A percentile compares a stretch with the other conserved stretches of the same genome.
Conservation (phyloP, 345 rosid species). For the Sapria himalayana region DNA sequence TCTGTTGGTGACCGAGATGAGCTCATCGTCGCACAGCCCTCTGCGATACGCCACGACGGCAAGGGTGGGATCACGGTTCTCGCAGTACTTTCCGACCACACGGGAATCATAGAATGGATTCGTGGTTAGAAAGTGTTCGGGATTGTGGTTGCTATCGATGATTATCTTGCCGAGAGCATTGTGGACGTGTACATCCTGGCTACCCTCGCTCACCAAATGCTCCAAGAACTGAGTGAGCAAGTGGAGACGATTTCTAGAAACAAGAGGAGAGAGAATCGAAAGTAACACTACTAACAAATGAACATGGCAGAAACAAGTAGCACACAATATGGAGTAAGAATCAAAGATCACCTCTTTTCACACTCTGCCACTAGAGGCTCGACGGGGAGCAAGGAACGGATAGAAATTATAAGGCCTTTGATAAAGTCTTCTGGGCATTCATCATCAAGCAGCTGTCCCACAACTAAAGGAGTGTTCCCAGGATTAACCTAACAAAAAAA, state of each 20-base stretch:
- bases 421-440: slow-evolving; percentile 98
- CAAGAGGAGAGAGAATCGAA: slow-evolving; percentile 12
- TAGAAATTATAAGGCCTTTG: slow-evolving; percentile 92
- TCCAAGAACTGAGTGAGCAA: slow-evolving; percentile 97
- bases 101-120: slow-evolving; percentile 94
- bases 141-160: slow-evolving; percentile 95
- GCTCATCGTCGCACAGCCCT: slow-evolving; percentile 97
- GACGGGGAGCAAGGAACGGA: slow-evolving; percentile 63
- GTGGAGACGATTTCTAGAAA: slow-evolving; percentile 86
- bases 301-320: slow-evolving; percentile 2
- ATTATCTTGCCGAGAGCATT: slow-evolving; percentile 98
- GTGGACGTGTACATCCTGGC: slow-evolving; percentile 97
- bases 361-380: slow-evolving; percentile 77
- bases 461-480: slow-evolving; percentile 94
- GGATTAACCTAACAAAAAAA: slow-evolving; percentile 61
- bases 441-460: slow-evolving; percentile 78
- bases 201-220: slow-evolving; percentile 99
- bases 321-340: slow-evolving; percentile 5
- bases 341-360: slow-evolving; percentile 45
- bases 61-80: slow-evolving; percentile 97
- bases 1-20: slow-evolving; percentile 87
- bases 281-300: too few species aligned
- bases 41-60: slow-evolving; percentile 96
- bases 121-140: slow-evolving; percentile 95
- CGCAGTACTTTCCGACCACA: slow-evolving; percentile 98